Percentiles rank a stretch among this genome's conserved stretches.
phyloP scores from a whole-genome alignment of 257 asterid genomes.

The Solanum medicagineum region DNA sequence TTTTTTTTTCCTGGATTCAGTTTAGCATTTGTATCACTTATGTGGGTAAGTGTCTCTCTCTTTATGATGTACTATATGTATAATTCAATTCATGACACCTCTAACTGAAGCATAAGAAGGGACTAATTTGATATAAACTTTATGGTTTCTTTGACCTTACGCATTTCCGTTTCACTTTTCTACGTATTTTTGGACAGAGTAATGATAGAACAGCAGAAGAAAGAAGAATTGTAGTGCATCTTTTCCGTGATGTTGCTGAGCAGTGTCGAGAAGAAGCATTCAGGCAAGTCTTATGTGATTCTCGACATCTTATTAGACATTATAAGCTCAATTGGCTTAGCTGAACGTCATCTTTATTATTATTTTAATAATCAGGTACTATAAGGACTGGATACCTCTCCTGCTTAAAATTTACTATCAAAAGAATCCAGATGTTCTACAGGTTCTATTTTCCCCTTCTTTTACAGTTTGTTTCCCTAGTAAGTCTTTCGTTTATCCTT shows the following conservation, averaged over 20 bases:
- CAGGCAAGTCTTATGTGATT: background rate
- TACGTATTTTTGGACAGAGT: background rate
- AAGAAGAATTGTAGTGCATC: background rate
- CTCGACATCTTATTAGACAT: too few species aligned
- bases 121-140: background rate
- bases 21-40: background rate
- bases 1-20: background rate
- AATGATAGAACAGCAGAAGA: background rate
- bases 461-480: background rate
- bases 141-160: background rate
- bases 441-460: background rate
- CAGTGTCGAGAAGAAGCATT: background rate
- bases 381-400: background rate
- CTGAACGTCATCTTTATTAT: background rate
- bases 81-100: background rate
- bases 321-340: background rate
- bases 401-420: background rate
- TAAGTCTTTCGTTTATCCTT: background rate
- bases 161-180: background rate
- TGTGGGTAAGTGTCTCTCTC: background rate
- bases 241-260: background rate
- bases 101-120: background rate
- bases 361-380: background rate
- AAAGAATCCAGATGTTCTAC: background rate
- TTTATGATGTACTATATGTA: background rate